phyloP scores from a whole-genome alignment of 2,329 filamentous ascomycete genomes.

The Cordyceps cicadae region DNA sequence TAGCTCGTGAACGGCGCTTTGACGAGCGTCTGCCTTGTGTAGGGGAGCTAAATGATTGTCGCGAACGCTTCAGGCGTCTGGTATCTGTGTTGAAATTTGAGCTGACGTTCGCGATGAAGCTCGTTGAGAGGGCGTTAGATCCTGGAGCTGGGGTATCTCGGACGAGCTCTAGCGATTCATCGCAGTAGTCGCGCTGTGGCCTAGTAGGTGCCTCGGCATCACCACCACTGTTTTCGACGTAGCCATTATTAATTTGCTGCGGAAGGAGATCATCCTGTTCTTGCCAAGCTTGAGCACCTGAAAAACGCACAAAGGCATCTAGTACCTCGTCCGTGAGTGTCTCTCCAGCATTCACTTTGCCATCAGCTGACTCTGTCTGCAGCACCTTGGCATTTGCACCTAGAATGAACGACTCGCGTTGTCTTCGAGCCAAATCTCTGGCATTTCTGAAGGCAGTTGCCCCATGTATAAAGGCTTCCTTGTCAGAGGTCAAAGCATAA shows the following conservation, averaged over 20 bases:
- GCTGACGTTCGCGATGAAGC: not conserved
- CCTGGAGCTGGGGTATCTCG: not conserved
- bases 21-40: not conserved
- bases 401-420: constrained; percentile 28
- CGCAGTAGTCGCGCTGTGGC: not conserved
- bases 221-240: not conserved
- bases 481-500: too few species aligned
- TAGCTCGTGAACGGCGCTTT: not conserved
- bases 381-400: too few species aligned
- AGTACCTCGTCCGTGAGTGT: too few species aligned
- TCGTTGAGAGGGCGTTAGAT: not conserved
- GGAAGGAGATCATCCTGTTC: not conserved
- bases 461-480: too few species aligned
- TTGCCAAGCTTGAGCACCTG: not conserved
- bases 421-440: constrained; percentile 28
- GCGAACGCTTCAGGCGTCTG: not conserved
- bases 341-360: not conserved
- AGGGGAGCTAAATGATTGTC: not conserved
- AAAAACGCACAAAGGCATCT: too few species aligned
- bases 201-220: not conserved
- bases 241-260: not conserved
- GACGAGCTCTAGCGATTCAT: not conserved
- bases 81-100: not conserved
- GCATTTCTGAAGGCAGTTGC: constrained; percentile 32
- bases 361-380: not conserved